phyloP scores from a whole-genome alignment of 805 yeast species.

The Ogataea neopini region DNA sequence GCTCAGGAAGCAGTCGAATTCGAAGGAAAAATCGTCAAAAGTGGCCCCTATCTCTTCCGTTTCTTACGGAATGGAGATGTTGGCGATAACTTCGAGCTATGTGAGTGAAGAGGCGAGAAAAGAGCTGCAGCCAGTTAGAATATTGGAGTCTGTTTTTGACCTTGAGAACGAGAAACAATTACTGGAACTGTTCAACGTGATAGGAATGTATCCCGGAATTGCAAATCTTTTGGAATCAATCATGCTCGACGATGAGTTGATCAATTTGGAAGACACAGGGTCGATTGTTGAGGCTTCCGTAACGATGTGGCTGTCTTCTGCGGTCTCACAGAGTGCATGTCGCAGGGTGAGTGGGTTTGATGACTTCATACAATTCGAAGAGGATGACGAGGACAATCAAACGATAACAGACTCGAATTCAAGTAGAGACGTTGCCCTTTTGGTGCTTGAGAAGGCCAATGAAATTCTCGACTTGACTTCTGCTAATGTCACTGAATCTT shows the following conservation, averaged over 20 bases:
- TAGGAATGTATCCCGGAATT: neutral
- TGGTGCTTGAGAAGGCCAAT: constrained; percentile 42
- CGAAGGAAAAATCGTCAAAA: neutral
- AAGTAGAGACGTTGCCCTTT: constrained; percentile 20
- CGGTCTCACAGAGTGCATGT: constrained; percentile 22
- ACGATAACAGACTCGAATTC: neutral
- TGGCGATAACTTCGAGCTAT: constrained; percentile 25
- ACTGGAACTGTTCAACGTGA: constrained; percentile 8
- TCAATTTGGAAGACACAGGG: constrained; percentile 10
- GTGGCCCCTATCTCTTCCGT: neutral
- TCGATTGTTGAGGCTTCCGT: constrained; percentile 25
- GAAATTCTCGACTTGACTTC: constrained; percentile 41
- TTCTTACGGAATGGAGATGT: constrained; percentile 25
- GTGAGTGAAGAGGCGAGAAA: constrained; percentile 1
- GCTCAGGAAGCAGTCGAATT: constrained; percentile 8
- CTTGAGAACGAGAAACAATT: constrained; percentile 25
- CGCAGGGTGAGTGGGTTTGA: constrained; percentile 19
- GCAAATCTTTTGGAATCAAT: constrained; percentile 1
- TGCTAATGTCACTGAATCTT: constrained; percentile 15
- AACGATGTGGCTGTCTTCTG: constrained; percentile 42
- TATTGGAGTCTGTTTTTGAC: constrained; percentile 27
- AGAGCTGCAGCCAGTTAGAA: constrained; percentile 5
- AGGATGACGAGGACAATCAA: constrained; percentile 20
- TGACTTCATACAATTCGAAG: neutral
- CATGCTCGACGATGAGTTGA: neutral